These are phyloP conservation scores for Sporothrix pallida DNA, from an alignment of 2,329 filamentous ascomycete genomes.

Conservation along the genomic window DNA sequence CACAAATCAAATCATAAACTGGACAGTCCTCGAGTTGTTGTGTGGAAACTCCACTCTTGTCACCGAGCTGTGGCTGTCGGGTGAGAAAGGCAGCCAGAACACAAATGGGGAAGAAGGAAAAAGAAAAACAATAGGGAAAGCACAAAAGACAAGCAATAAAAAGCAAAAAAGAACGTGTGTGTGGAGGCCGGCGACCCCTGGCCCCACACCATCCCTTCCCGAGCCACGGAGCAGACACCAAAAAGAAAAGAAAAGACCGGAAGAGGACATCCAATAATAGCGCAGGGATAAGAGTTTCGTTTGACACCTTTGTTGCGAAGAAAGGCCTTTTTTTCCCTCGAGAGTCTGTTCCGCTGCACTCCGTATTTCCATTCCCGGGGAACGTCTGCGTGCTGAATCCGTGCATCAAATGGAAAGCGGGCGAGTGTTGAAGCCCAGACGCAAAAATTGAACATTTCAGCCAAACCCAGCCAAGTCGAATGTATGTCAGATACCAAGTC, in stretches of 20 bases:
- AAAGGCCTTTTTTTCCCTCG: not conserved
- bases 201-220: slow-evolving; percentile 19
- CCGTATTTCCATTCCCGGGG: not conserved
- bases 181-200: slow-evolving; percentile 25
- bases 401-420: slow-evolving; percentile 4
- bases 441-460: not conserved
- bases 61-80: not conserved
- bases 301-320: not conserved
- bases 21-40: too few species aligned
- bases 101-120: not conserved
- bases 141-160: not conserved
- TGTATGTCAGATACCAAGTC: not conserved
- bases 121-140: not conserved
- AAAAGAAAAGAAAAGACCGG: slow-evolving; percentile 10
- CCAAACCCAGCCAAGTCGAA: not conserved
- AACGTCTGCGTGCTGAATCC: not conserved
- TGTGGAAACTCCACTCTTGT: not conserved
- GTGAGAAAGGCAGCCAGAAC: not conserved
- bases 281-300: slow-evolving; percentile 18
- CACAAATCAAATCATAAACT: not conserved
- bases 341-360: not conserved
- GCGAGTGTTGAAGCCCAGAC: slow-evolving; percentile 9
- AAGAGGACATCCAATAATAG: slow-evolving; percentile 5
- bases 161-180: not conserved
- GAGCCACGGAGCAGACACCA: slow-evolving; percentile 2